phyloP scores from a whole-genome alignment of 2,329 filamentous ascomycete species.

The Fusarium proliferatum region DNA sequence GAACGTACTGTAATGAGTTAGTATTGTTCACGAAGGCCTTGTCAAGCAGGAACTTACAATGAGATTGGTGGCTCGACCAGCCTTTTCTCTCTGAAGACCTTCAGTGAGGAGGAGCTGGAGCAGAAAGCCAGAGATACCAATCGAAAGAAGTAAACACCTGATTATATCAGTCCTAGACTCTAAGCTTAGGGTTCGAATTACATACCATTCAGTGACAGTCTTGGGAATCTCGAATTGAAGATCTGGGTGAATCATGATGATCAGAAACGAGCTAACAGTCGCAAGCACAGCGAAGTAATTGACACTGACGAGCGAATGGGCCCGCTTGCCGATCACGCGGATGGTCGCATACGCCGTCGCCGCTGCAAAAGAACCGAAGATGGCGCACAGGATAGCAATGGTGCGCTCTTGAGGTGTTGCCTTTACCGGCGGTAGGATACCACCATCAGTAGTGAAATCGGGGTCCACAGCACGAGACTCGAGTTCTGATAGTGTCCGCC shows the following conservation, averaged over 20 bases:
- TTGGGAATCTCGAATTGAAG: conserved; percentile 53
- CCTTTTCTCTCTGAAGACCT: conserved; percentile 76
- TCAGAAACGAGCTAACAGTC: conserved; percentile 71
- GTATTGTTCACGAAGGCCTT: fast-evolving
- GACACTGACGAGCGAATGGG: conserved; percentile 80
- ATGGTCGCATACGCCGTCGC: conserved; percentile 79
- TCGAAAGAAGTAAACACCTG: conserved; percentile 66
- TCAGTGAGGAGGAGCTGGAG: conserved; percentile 82
- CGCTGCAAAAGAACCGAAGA: conserved; percentile 76
- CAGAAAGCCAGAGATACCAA: conserved; percentile 79
- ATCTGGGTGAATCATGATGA: conserved; percentile 62
- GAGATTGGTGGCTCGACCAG: conserved; percentile 48
- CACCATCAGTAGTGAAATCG: conserved; percentile 16
- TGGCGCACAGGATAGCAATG: conserved; percentile 71
- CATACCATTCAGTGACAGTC: conserved; percentile 43
- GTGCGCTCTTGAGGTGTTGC: conserved; percentile 70
- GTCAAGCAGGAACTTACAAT: conserved; percentile 34
- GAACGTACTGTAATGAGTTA: conserved; percentile 44
- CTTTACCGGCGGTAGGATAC: conserved; percentile 46
- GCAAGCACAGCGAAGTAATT: conserved; percentile 80
- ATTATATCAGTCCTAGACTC: conserved; percentile 42
- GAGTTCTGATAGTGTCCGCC: background rate
- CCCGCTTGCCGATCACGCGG: conserved; percentile 77
- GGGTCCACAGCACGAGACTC: conserved; percentile 2
- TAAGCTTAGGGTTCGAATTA: fast-evolving